phyloP scores from a whole-genome alignment of 805 yeast species.

The Zygotorulaspora danielsina region DNA sequence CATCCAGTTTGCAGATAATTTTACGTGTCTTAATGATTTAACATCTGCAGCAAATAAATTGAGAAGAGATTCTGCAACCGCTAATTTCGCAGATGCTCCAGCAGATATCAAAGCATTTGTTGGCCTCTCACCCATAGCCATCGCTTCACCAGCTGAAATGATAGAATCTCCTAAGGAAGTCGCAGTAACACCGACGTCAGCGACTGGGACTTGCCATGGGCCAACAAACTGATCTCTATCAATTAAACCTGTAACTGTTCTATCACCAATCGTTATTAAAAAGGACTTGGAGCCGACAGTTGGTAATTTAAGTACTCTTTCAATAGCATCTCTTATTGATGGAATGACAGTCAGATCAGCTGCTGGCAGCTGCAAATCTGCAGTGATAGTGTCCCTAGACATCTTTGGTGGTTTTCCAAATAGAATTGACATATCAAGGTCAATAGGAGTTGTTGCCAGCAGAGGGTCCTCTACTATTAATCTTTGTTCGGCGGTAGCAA shows the following conservation, averaged over 20 bases:
- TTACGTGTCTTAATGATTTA: conserved; percentile 64
- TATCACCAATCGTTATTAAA: conserved; percentile 95
- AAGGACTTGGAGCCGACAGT: conserved; percentile 93
- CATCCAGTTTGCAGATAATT: conserved; percentile 99
- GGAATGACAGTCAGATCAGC: conserved; percentile 37
- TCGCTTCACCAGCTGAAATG: conserved; percentile 85
- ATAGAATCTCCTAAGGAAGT: conserved; percentile 77
- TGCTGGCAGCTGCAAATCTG: conserved; percentile 46
- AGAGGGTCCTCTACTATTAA: conserved; percentile 75
- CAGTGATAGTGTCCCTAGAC: conserved; percentile 69
- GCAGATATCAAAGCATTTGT: conserved; percentile 82
- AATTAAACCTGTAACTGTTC: conserved; percentile 93
- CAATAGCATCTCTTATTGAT: conserved; percentile 58
- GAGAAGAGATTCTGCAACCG: conserved; percentile 90
- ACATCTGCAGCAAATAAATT: conserved; percentile 89
- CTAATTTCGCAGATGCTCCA: conserved; percentile 88
- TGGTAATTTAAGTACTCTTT: conserved; percentile 82
- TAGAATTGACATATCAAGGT: conserved; percentile 88
- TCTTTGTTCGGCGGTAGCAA: conserved; percentile 82
- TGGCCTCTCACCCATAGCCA: conserved; percentile 97
- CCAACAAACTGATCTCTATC: conserved; percentile 99
- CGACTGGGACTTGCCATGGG: conserved; percentile 99
- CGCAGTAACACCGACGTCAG: conserved; percentile 95
- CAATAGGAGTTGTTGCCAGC: conserved; percentile 82
- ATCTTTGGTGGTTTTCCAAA: conserved; percentile 97